These are phyloP conservation scores for Metschnikowia proteae DNA, from an alignment of 805 yeast species.

Conservation along the genomic window DNA sequence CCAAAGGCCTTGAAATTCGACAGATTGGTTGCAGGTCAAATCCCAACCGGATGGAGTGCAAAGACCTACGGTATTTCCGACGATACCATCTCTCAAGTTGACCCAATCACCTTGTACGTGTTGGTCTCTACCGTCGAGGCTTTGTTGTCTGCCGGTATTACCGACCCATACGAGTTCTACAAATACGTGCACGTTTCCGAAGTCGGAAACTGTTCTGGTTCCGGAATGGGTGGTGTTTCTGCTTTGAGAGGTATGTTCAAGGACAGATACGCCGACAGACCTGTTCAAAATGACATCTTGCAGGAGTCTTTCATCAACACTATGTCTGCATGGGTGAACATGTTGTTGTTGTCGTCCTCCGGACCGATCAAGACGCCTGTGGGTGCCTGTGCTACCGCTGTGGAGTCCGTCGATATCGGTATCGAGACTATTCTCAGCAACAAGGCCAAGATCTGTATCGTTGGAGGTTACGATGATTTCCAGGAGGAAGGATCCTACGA, in stretches of 20 bases:
- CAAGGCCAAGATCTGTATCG: slow-evolving; percentile 92
- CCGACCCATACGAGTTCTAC: slow-evolving; percentile 98
- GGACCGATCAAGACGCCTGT: slow-evolving; percentile 99
- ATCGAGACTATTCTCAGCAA: slow-evolving; percentile 89
- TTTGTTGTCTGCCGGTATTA: slow-evolving; percentile 86
- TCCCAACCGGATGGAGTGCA: slow-evolving; percentile 99
- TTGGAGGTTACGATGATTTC: slow-evolving; percentile 99
- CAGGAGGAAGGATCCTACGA: slow-evolving; percentile 98
- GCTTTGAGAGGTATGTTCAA: slow-evolving; percentile 98
- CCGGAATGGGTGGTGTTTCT: slow-evolving; percentile 99
- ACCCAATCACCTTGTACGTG: slow-evolving; percentile 89
- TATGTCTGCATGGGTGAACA: slow-evolving; percentile 99
- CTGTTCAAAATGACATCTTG: slow-evolving; percentile 94
- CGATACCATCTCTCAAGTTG: slow-evolving; percentile 91
- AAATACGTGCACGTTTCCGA: slow-evolving; percentile 97
- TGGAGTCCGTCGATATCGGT: slow-evolving; percentile 96
- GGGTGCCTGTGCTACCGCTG: slow-evolving; percentile 99
- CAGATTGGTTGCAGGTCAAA: slow-evolving; percentile 85
- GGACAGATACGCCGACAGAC: slow-evolving; percentile 87
- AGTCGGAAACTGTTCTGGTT: slow-evolving; percentile 98
- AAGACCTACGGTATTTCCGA: slow-evolving; percentile 91
- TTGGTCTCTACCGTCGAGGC: slow-evolving; percentile 96
- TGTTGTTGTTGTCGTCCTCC: slow-evolving; percentile 92
- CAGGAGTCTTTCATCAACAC: slow-evolving; percentile 99
- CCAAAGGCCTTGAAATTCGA: slow-evolving; percentile 84